Conservation (phyloP, 1,284 basidiomycete genomes). For the Wallemia mellicola region DNA sequence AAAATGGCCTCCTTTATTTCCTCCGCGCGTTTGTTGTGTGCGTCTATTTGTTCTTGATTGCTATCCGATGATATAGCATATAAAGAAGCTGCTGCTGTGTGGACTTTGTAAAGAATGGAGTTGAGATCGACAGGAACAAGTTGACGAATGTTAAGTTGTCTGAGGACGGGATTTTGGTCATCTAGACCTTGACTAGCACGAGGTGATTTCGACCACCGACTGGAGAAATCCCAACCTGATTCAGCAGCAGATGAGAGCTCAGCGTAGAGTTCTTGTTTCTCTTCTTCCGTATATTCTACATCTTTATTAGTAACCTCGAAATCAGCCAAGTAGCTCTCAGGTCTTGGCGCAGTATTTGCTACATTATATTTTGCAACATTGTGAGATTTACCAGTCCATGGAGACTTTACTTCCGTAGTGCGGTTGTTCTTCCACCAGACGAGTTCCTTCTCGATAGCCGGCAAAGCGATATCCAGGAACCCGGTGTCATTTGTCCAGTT, state of each 20-base stretch:
- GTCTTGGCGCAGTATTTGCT: slow-evolving; percentile 53
- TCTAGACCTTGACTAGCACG: neutral
- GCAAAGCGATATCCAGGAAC: slow-evolving; percentile 31
- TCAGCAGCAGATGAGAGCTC: slow-evolving; percentile 69
- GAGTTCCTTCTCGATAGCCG: slow-evolving; percentile 41
- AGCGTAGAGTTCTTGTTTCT: slow-evolving; percentile 39
- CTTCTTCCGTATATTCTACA: slow-evolving; percentile 25
- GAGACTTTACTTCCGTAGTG: slow-evolving; percentile 37
- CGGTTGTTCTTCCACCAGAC: slow-evolving; percentile 53
- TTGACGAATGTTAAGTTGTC: slow-evolving; percentile 36
- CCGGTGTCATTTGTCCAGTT: slow-evolving; percentile 27
- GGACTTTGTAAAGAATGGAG: slow-evolving; percentile 31
- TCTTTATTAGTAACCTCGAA: slow-evolving; percentile 38
- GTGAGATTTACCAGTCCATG: slow-evolving; percentile 27
- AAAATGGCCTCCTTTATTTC: slow-evolving; percentile 35
- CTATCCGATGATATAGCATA: slow-evolving; percentile 6
- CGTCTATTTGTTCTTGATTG: slow-evolving; percentile 14
- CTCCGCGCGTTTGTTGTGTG: slow-evolving; percentile 29
- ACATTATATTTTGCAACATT: slow-evolving; percentile 10
- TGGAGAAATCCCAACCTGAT: slow-evolving; percentile 20
- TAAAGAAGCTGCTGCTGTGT: slow-evolving; percentile 21
- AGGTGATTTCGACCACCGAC: slow-evolving; percentile 21
- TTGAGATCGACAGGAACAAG: slow-evolving; percentile 52
- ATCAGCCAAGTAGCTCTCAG: slow-evolving; percentile 42
- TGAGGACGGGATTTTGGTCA: slow-evolving; percentile 25